Evolutionary conservation across 352 stramenopile species (phyloP).

Genomic region (Pythium coloratum): DNA sequence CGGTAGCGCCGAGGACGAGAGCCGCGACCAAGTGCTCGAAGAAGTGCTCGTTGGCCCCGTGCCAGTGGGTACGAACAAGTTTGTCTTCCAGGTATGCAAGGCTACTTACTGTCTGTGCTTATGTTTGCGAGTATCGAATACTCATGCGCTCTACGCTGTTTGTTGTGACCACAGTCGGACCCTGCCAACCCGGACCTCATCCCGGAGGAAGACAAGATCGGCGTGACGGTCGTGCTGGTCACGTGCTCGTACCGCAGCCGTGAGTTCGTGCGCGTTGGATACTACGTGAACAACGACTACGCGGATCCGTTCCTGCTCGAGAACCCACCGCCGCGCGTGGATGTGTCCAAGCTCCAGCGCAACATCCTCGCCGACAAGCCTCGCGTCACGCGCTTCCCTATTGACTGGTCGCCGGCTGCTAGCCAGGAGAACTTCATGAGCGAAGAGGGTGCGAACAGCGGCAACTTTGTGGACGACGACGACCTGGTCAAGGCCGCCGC

Average conservation of each 20-base stretch:
- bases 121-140: neutral
- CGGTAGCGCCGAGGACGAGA: constrained; percentile 94
- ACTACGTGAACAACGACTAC: constrained; percentile 99
- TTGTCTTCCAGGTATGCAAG: constrained; percentile 88
- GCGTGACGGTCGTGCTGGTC: constrained; percentile 98
- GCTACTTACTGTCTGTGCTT: neutral
- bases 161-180: constrained; percentile 75
- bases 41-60: constrained; percentile 98
- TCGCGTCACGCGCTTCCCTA: constrained; percentile 93
- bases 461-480: constrained; percentile 76
- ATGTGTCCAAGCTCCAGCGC: constrained; percentile 93
- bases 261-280: constrained; percentile 96
- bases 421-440: constrained; percentile 30
- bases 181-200: constrained; percentile 92
- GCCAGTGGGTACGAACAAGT: constrained; percentile 98
- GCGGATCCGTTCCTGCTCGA: constrained; percentile 85
- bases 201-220: constrained; percentile 96
- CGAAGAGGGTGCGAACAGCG: constrained; percentile 52
- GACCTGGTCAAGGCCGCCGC: constrained; percentile 85
- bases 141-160: neutral
- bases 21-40: constrained; percentile 96
- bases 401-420: constrained; percentile 91
- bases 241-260: constrained; percentile 97
- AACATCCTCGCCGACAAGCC: constrained; percentile 98
- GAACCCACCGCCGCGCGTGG: constrained; percentile 76